Percentiles rank a stretch among this genome's conserved stretches.
Evolutionary conservation across 805 yeast genomes (phyloP).

Genomic region (Nakazawaea wyomingensis): DNA sequence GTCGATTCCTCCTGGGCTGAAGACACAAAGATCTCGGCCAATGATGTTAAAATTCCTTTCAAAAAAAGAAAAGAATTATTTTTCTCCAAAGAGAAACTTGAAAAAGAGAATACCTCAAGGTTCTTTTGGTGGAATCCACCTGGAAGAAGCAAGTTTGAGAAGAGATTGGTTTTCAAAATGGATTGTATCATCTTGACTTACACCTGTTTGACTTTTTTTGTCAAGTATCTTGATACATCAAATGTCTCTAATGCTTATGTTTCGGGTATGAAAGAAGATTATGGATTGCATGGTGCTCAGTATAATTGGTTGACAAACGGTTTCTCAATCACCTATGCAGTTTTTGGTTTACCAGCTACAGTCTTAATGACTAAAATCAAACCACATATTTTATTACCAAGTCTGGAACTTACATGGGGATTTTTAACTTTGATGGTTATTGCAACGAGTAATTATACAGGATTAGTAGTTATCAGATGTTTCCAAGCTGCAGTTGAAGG

Average conservation of each 20-base stretch:
- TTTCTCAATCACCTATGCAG: constrained; percentile 20
- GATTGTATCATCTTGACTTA: constrained; percentile 30
- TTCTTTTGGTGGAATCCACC: constrained; percentile 8
- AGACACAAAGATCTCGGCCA: not conserved
- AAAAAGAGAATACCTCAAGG: not conserved
- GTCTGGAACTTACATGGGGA: constrained; percentile 25
- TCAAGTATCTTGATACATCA: constrained; percentile 54
- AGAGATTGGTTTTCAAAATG: constrained; percentile 9
- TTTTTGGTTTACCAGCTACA: constrained; percentile 12
- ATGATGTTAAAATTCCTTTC: not conserved
- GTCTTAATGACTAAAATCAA: constrained; percentile 12
- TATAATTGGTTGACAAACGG: constrained; percentile 22
- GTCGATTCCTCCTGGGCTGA: not conserved
- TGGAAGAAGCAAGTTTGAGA: constrained; percentile 7
- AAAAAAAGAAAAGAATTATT: not conserved
- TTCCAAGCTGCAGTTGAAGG: constrained; percentile 64
- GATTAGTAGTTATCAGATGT: constrained; percentile 57
- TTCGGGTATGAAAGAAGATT: constrained; percentile 60
- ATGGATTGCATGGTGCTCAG: constrained; percentile 22
- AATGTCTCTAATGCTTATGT: constrained; percentile 57
- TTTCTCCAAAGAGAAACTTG: not conserved
- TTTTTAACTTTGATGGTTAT: constrained; percentile 25
- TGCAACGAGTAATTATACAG: constrained; percentile 26
- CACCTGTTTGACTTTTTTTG: constrained; percentile 36
- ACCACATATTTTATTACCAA: constrained; percentile 15